Conservation (phyloP, 1,284 basidiomycete species). For the Pulchroboletus neoregius region DNA sequence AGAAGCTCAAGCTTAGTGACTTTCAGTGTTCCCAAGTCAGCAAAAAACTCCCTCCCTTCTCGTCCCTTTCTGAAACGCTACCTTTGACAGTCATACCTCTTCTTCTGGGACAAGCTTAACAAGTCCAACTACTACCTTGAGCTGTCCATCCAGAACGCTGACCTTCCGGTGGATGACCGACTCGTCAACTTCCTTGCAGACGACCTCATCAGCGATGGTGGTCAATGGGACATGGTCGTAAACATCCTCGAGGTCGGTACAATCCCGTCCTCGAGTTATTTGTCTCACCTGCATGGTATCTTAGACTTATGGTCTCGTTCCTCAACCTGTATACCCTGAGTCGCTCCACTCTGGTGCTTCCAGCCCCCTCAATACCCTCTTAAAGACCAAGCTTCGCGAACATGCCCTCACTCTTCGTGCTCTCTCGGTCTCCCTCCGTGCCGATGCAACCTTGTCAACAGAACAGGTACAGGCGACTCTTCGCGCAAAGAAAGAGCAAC, state of each 20-base stretch:
- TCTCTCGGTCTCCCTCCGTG: slow-evolving; percentile 50
- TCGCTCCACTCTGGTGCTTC: slow-evolving; percentile 79
- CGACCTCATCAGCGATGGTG: slow-evolving; percentile 87
- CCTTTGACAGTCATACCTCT: slow-evolving; percentile 68
- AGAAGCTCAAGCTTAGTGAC: slow-evolving; percentile 79
- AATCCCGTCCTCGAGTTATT: neutral
- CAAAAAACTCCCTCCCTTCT: slow-evolving; percentile 4
- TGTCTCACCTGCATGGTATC: neutral
- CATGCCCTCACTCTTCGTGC: slow-evolving; percentile 79
- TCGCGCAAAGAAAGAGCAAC: slow-evolving; percentile 77
- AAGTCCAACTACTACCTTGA: slow-evolving; percentile 96
- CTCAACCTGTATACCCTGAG: slow-evolving; percentile 82
- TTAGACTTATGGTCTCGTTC: slow-evolving; percentile 79
- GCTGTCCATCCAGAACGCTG: slow-evolving; percentile 76
- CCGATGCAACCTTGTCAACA: slow-evolving; percentile 40
- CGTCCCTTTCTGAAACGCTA: slow-evolving; percentile 11
- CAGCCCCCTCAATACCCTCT: slow-evolving; percentile 67
- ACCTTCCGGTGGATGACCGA: slow-evolving; percentile 79
- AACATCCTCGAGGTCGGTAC: slow-evolving; percentile 67
- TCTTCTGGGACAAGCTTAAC: slow-evolving; percentile 95
- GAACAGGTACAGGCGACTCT: slow-evolving; percentile 48
- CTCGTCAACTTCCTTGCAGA: slow-evolving; percentile 73
- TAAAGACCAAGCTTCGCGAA: slow-evolving; percentile 90
- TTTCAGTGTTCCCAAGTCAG: slow-evolving; percentile 86
- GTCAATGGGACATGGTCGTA: slow-evolving; percentile 94